A percentile compares a stretch with the other conserved stretches of the same genome.
These are phyloP conservation scores for Trichophyton verrucosum DNA, from an alignment of 2,329 filamentous ascomycete genomes.

Conservation along the genomic window DNA sequence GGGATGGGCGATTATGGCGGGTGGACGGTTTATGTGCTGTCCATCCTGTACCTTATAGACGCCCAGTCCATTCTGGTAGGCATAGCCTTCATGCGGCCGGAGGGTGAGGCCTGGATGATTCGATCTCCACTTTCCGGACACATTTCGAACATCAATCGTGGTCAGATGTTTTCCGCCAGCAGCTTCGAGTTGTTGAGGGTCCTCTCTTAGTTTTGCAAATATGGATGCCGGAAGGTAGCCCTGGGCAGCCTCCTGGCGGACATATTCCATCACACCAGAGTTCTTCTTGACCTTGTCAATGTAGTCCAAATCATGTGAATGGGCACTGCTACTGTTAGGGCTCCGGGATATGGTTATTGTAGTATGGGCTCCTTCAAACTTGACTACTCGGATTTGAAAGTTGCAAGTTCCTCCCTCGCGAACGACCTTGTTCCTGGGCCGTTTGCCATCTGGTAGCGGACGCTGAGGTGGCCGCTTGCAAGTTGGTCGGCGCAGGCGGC, in stretches of 20 bases:
- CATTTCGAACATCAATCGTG: slow-evolving; percentile 37
- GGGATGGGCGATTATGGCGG: slow-evolving; percentile 6
- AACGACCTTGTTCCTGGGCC: slow-evolving; percentile 32
- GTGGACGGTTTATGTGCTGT: slow-evolving; percentile 11
- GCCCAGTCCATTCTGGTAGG: slow-evolving; percentile 33
- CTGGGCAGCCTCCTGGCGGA: slow-evolving; percentile 33
- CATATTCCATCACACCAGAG: slow-evolving; percentile 37
- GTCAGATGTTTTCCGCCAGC: slow-evolving; percentile 36
- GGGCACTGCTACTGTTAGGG: slow-evolving; percentile 28
- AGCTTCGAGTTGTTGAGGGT: slow-evolving; percentile 32
- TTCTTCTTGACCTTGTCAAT: slow-evolving; percentile 39
- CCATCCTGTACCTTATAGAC: slow-evolving; percentile 25
- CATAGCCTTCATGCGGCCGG: slow-evolving; percentile 35
- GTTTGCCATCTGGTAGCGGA: slow-evolving; percentile 35
- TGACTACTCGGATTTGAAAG: slow-evolving; percentile 37
- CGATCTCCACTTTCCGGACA: slow-evolving; percentile 37
- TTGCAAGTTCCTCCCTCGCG: slow-evolving; percentile 37
- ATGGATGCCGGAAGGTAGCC: slow-evolving; percentile 39
- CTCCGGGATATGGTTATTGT: slow-evolving; percentile 34
- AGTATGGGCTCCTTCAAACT: slow-evolving; percentile 32
- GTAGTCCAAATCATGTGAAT: slow-evolving; percentile 37
- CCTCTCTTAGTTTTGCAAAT: slow-evolving; percentile 37
- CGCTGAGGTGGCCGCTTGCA: slow-evolving; percentile 29
- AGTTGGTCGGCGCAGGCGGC: slow-evolving; percentile 31
- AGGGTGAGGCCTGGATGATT: slow-evolving; percentile 33